phyloP scores from a whole-genome alignment of 2,329 filamentous ascomycete genomes.

The Chaetomium sp. region DNA sequence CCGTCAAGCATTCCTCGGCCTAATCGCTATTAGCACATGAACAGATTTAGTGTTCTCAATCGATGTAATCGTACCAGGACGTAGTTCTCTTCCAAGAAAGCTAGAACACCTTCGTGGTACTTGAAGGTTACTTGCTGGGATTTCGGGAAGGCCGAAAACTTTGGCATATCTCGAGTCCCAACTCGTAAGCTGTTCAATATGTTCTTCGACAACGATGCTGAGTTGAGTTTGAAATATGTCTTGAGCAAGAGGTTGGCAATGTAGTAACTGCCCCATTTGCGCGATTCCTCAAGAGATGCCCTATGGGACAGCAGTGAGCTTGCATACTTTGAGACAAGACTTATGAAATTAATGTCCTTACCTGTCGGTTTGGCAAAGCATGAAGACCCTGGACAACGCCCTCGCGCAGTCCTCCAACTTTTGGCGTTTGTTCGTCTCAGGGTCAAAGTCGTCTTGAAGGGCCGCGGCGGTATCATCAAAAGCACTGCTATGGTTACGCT shows the following conservation, averaged over 20 bases:
- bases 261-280: slow-evolving; percentile 98
- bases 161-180: slow-evolving; percentile 71
- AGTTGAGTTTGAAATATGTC: slow-evolving; percentile 95
- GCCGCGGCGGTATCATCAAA: slow-evolving; percentile 34
- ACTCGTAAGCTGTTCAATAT: slow-evolving; percentile 79
- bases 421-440: slow-evolving; percentile 68
- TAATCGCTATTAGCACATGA: slow-evolving; percentile 28
- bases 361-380: slow-evolving; percentile 83
- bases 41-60: not conserved
- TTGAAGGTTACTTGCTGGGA: slow-evolving; percentile 93
- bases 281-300: slow-evolving; percentile 75
- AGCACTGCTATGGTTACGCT: slow-evolving; percentile 38
- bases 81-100: slow-evolving; percentile 93
- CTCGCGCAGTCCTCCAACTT: slow-evolving; percentile 87
- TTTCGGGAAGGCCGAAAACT: slow-evolving; percentile 71
- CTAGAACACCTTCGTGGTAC: slow-evolving; percentile 91
- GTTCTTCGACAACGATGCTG: slow-evolving; percentile 81
- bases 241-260: slow-evolving; percentile 95
- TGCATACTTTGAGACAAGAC: not conserved
- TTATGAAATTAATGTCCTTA: slow-evolving; percentile 36
- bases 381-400: slow-evolving; percentile 87
- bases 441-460: slow-evolving; percentile 77
- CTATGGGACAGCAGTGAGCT: slow-evolving; percentile 38
- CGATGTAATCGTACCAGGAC: slow-evolving; percentile 46
- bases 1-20: slow-evolving; percentile 73